phyloP scores from a whole-genome alignment of 179 eudicot species.

The Beta corolliflora region DNA sequence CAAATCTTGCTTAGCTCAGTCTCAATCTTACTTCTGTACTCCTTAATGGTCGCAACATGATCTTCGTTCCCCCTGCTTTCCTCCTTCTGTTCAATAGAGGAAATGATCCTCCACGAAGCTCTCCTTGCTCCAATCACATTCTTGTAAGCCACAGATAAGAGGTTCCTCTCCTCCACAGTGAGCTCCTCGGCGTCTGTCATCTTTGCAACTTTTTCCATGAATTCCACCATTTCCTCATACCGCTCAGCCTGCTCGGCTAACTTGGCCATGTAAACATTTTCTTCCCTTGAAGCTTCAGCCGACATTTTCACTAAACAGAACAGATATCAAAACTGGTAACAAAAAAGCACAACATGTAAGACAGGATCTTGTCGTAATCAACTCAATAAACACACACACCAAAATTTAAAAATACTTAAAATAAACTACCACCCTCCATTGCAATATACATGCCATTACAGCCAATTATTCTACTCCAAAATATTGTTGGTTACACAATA shows the following conservation, averaged over 20 bases:
- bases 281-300: conserved; percentile 37
- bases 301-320: conserved; percentile 31
- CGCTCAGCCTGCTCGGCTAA: conserved; percentile 51
- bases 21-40: conserved; percentile 44
- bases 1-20: conserved; percentile 43
- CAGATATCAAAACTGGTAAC: conserved; percentile 26
- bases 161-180: conserved; percentile 46
- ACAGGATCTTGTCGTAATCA: background rate
- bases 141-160: conserved; percentile 45
- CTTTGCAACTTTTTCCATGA: conserved; percentile 48
- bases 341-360: conserved; percentile 16
- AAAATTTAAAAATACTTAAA: background rate
- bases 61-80: conserved; percentile 48
- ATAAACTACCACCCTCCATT: background rate
- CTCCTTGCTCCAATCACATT: conserved; percentile 53
- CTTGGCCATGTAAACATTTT: conserved; percentile 50
- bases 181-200: conserved; percentile 35
- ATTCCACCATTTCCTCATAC: conserved; percentile 50
- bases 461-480: background rate
- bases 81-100: conserved; percentile 54
- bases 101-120: conserved; percentile 57
- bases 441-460: background rate
- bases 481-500: background rate
- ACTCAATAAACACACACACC: background rate
- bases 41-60: conserved; percentile 41